phyloP scores from a whole-genome alignment of 352 stramenopile genomes.

The Globisporangium megalacanthum region DNA sequence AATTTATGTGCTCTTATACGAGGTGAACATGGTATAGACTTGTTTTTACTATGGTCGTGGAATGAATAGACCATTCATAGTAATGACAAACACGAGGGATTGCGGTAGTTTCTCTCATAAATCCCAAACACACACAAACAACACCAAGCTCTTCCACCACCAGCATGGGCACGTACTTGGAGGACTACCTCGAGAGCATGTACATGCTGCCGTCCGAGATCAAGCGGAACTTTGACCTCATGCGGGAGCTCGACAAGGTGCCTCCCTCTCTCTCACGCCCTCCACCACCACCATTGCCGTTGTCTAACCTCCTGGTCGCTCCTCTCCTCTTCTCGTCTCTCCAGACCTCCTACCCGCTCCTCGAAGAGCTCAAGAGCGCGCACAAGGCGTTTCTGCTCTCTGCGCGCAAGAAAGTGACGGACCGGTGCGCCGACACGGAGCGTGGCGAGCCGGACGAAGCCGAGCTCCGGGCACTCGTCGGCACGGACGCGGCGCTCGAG shows the following conservation, averaged over 20 bases:
- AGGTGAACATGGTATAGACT: no score
- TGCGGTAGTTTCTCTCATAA: no score
- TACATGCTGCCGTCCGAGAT: slow-evolving; percentile 87
- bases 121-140: not conserved
- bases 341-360: slow-evolving; percentile 68
- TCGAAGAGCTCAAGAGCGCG: slow-evolving; percentile 64
- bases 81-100: no score
- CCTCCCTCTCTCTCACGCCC: not conserved
- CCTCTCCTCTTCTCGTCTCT: not conserved
- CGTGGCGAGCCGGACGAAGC: slow-evolving; percentile 48
- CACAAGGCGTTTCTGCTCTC: slow-evolving; percentile 60
- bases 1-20: no score
- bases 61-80: no score
- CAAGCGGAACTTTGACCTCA: slow-evolving; percentile 88
- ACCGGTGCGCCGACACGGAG: slow-evolving; percentile 42
- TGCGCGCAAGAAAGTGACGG: slow-evolving; percentile 57
- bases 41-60: no score
- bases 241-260: slow-evolving; percentile 86
- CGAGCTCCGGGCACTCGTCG: slow-evolving; percentile 65
- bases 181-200: slow-evolving; percentile 87
- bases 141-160: not conserved
- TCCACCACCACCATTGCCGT: not conserved
- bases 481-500: slow-evolving; percentile 37
- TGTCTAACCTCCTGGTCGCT: not conserved
- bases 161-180: slow-evolving; percentile 80